These are phyloP conservation scores for Nectriaceae sp. DNA, from an alignment of 2,329 filamentous ascomycete species.

Conservation along the genomic window DNA sequence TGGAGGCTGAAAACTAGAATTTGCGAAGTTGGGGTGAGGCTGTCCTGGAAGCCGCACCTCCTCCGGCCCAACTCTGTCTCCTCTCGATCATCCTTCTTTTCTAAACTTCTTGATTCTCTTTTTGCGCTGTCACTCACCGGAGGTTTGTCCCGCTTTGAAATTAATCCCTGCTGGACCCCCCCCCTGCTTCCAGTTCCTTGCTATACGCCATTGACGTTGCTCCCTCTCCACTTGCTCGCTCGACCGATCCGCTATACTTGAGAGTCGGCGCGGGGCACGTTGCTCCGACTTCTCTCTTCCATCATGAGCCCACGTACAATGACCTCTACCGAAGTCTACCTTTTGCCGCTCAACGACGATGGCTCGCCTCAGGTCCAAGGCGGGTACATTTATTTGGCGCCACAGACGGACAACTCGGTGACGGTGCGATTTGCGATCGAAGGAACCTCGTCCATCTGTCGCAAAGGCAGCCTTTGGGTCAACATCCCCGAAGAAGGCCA, in stretches of 20 bases:
- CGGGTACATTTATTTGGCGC: conserved; percentile 88
- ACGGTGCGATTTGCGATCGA: conserved; percentile 87
- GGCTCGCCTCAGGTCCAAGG: conserved; percentile 88
- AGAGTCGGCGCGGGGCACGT: conserved; percentile 24
- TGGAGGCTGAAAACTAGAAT: no score
- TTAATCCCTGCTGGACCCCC: neutral
- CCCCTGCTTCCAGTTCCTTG: neutral
- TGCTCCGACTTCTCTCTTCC: conserved; percentile 31
- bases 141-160: no score
- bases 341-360: conserved; percentile 88
- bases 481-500: conserved; percentile 83
- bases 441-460: conserved; percentile 92
- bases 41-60: no score
- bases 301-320: conserved; percentile 63
- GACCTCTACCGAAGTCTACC: conserved; percentile 74
- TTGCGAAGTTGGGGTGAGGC: no score
- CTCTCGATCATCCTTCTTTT: no score
- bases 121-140: no score
- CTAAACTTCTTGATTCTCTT: no score
- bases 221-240: neutral
- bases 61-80: neutral
- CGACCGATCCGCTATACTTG: neutral
- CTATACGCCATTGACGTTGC: neutral
- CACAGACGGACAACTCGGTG: conserved; percentile 72
- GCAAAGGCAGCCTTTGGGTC: conserved; percentile 92